Evolutionary conservation across 257 asterid genomes (phyloP).

Genomic region (Forsythia viridissima): DNA sequence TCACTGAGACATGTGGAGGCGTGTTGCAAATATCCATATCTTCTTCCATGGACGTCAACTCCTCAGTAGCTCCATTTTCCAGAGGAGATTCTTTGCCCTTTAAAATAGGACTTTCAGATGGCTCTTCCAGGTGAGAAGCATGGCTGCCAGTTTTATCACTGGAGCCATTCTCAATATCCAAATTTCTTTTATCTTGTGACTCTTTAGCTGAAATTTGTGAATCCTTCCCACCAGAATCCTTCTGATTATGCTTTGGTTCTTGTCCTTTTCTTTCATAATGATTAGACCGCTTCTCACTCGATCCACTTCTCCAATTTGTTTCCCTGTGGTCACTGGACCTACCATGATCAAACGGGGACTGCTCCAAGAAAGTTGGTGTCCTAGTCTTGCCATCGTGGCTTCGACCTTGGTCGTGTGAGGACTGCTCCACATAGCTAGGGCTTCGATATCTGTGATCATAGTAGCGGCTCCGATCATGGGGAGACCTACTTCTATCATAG

Average conservation of each 20-base stretch:
- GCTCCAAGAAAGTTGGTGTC: slow-evolving; percentile 57
- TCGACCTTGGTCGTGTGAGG: slow-evolving; percentile 73
- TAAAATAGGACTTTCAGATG: slow-evolving; percentile 38
- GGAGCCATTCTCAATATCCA: slow-evolving; percentile 40
- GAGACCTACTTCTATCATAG: slow-evolving; percentile 73
- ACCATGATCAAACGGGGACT: slow-evolving; percentile 65
- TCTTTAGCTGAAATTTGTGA: slow-evolving; percentile 44
- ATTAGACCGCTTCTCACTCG: slow-evolving; percentile 50
- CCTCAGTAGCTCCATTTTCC: slow-evolving; percentile 67
- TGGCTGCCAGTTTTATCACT: slow-evolving; percentile 37
- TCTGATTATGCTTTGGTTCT: slow-evolving; percentile 58
- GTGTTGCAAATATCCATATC: slow-evolving; percentile 99
- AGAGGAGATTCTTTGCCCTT: slow-evolving; percentile 45
- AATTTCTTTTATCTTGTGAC: slow-evolving; percentile 48
- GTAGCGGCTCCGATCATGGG: slow-evolving; percentile 66
- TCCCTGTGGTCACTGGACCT: slow-evolving; percentile 48
- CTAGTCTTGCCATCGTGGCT: slow-evolving; percentile 62
- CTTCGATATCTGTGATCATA: slow-evolving; percentile 66
- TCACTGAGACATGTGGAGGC: slow-evolving; percentile 83
- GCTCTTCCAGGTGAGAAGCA: slow-evolving; percentile 35
- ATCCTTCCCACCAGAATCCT: slow-evolving; percentile 54
- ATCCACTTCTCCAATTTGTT: slow-evolving; percentile 53
- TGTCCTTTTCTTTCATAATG: slow-evolving; percentile 55
- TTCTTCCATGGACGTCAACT: slow-evolving; percentile 90
- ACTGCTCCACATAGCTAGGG: slow-evolving; percentile 62